A percentile compares a stretch with the other conserved stretches of the same genome.
Evolutionary conservation across 2,329 filamentous ascomycete species (phyloP).

Genomic region (Berkeleyomyces basicola): DNA sequence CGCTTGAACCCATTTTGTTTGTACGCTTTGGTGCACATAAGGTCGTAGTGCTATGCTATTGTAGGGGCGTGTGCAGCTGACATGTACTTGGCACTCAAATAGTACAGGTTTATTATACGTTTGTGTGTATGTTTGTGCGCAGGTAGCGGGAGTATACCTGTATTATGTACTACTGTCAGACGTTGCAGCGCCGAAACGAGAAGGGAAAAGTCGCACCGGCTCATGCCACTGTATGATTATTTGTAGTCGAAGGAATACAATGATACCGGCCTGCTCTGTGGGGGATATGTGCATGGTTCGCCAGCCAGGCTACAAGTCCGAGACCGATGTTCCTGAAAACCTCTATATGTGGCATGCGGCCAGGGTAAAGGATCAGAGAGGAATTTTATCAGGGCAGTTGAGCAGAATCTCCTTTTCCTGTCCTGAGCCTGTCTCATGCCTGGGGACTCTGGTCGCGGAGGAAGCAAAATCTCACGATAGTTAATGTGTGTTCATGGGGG

Average conservation of each 20-base stretch:
- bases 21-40: background rate
- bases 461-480: background rate
- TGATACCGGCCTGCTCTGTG: background rate
- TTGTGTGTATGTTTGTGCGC: background rate
- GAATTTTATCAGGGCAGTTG: background rate
- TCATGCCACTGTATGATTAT: background rate
- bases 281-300: background rate
- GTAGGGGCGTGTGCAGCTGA: constrained; percentile 1
- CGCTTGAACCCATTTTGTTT: constrained; percentile 2
- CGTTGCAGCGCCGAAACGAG: background rate
- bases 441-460: background rate
- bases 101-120: background rate
- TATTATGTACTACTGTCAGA: background rate
- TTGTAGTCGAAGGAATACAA: background rate
- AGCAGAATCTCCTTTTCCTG: background rate
- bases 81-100: background rate
- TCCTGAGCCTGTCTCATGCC: background rate
- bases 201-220: background rate
- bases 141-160: background rate
- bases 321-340: background rate
- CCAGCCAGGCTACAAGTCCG: background rate
- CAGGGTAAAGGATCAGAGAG: background rate
- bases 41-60: background rate
- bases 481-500: background rate
- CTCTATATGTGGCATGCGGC: background rate